Percentiles rank a stretch among this genome's conserved stretches.
Evolutionary conservation across 2,329 filamentous ascomycete genomes (phyloP).

Genomic region (Fusarium agapanthi): DNA sequence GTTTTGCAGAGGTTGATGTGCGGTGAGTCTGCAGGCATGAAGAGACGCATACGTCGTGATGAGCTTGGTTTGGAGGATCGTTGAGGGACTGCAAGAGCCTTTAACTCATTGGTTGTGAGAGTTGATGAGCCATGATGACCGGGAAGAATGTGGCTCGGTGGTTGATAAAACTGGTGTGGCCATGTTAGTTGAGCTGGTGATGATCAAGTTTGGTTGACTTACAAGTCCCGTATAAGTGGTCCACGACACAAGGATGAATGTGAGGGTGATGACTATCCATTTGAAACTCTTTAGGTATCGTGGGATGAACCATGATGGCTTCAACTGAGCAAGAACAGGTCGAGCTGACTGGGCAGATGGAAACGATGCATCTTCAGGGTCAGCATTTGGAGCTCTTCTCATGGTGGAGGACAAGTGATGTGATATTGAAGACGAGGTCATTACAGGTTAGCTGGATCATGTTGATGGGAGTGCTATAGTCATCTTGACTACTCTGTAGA

Average conservation of each 20-base stretch:
- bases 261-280: neutral
- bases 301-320: neutral
- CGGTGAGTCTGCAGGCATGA: constrained; percentile 51
- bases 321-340: neutral
- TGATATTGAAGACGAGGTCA: constrained; percentile 29
- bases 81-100: constrained; percentile 9
- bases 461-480: neutral
- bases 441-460: neutral
- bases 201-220: neutral
- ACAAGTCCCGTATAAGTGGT: neutral
- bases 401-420: constrained; percentile 19
- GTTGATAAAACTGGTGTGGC: constrained; percentile 21
- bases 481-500: neutral
- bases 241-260: constrained; percentile 21
- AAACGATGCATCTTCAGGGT: constrained; percentile 25
- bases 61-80: neutral
- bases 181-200: neutral
- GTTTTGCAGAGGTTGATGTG: constrained; percentile 51
- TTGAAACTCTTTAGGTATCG: constrained; percentile 7
- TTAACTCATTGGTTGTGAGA: constrained; percentile 20
- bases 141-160: neutral
- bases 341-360: constrained; percentile 1
- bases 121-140: neutral
- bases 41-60: constrained; percentile 46
- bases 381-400: constrained; percentile 10